Conservation (phyloP, 148 eudicot species). For the Heliamphora exappendiculata region DNA sequence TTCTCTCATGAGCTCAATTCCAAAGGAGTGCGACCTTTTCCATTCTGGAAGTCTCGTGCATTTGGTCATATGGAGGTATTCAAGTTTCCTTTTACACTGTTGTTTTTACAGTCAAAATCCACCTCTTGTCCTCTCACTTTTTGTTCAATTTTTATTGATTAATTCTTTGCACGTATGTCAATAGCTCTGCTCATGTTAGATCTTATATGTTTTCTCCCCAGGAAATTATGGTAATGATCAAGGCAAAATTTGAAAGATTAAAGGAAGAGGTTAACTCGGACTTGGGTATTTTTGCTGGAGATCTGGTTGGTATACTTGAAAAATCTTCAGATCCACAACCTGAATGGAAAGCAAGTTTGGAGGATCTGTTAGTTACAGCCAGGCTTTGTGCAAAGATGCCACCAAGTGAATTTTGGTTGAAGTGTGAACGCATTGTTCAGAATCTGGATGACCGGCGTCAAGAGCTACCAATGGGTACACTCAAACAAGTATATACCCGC, state of each 20-base stretch:
- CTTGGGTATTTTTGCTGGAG: conserved; percentile 89
- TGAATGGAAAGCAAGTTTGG: conserved; percentile 67
- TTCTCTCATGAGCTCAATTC: conserved; percentile 98
- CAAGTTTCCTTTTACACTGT: conserved; percentile 5
- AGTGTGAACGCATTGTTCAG: conserved; percentile 89
- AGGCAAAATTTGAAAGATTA: conserved; percentile 76
- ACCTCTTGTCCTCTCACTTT: neutral
- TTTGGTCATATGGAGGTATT: conserved; percentile 73
- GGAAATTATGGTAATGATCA: conserved; percentile 85
- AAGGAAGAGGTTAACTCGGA: conserved; percentile 93
- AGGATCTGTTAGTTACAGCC: conserved; percentile 74
- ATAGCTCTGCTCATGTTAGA: neutral
- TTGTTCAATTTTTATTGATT: neutral
- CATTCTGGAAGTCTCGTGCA: conserved; percentile 83
- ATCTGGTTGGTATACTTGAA: conserved; percentile 70
- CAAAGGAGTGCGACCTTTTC: conserved; percentile 91
- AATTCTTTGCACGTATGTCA: neutral
- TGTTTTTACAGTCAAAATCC: neutral
- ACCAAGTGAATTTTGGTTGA: conserved; percentile 72
- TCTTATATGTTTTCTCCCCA: conserved; percentile 17
- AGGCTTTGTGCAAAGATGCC: conserved; percentile 88
- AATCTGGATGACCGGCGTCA: conserved; percentile 88
- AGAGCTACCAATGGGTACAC: conserved; percentile 74
- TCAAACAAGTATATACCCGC: conserved; percentile 81
- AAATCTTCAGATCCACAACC: conserved; percentile 45